Conservation (phyloP, 495 filamentous ascomycete species). For the Daldinia loculata region DNA sequence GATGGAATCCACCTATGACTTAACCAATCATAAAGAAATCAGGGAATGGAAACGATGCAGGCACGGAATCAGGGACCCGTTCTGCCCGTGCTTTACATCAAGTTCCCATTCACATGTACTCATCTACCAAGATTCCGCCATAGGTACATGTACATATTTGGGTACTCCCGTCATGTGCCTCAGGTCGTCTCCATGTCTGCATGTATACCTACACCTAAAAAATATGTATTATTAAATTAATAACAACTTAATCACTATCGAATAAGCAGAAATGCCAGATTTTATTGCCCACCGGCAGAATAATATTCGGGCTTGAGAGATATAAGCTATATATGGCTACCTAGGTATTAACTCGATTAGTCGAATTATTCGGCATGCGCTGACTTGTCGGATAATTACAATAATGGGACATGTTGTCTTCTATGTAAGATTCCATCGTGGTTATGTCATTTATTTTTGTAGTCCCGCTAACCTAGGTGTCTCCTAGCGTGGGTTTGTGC, state of each 20-base stretch:
- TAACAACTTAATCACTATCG: constrained; percentile 3
- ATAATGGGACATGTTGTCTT: constrained; percentile 14
- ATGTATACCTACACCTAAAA: too few species aligned
- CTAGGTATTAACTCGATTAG: constrained; percentile 12
- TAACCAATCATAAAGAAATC: not conserved
- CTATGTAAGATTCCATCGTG: constrained; percentile 2
- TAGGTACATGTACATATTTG: not conserved
- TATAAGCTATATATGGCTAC: not conserved
- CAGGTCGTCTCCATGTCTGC: not conserved
- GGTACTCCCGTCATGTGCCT: not conserved
- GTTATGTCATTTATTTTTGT: constrained; percentile 39
- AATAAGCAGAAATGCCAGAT: not conserved
- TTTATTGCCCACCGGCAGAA: not conserved
- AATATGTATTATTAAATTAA: too few species aligned
- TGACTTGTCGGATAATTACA: constrained; percentile 35
- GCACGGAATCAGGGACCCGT: constrained; percentile 8
- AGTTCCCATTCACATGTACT: not conserved
- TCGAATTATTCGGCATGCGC: constrained; percentile 27
- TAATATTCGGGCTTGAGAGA: not conserved
- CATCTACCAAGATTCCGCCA: not conserved
- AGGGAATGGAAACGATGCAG: not conserved
- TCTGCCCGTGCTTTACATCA: not conserved
- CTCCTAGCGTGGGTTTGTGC: constrained; percentile 28
- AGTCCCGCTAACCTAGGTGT: constrained; percentile 23
- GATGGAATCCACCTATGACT: constrained; percentile 12